A percentile compares a stretch with the other conserved stretches of the same genome.
Conservation (phyloP, 176 grass and related monocot species). For the Otatea glauca region DNA sequence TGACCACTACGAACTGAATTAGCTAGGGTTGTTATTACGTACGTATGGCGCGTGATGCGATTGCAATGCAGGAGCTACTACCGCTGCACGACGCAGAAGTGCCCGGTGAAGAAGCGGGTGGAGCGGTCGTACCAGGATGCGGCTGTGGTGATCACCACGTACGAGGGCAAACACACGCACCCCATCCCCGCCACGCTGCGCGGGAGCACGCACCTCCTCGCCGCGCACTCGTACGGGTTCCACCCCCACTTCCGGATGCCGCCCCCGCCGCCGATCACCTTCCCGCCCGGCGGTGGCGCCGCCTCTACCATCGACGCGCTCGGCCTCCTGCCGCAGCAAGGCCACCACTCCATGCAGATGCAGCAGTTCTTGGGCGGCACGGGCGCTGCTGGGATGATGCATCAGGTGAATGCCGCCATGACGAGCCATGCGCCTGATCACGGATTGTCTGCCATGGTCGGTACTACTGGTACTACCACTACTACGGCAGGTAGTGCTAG, state of each 20-base stretch:
- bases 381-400: neutral
- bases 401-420: slow-evolving; percentile 32
- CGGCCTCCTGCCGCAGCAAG: slow-evolving; percentile 30
- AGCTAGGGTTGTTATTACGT: neutral
- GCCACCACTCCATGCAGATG: slow-evolving; percentile 34
- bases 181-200: slow-evolving; percentile 72
- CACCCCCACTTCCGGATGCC: slow-evolving; percentile 44
- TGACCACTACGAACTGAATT: neutral
- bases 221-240: slow-evolving; percentile 42
- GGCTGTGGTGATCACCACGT: slow-evolving; percentile 86
- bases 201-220: slow-evolving; percentile 69
- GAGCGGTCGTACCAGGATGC: slow-evolving; percentile 88
- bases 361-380: neutral
- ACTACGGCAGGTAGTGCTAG: neutral
- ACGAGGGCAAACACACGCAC: slow-evolving; percentile 91
- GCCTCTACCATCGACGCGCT: slow-evolving; percentile 32
- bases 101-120: slow-evolving; percentile 97
- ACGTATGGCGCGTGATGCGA: neutral
- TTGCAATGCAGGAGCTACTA: slow-evolving; percentile 81
- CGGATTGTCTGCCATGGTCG: slow-evolving; percentile 14
- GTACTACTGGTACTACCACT: neutral
- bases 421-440: neutral
- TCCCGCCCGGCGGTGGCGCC: neutral
- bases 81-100: slow-evolving; percentile 96
- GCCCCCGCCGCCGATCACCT: neutral